Evolutionary conservation across 2,329 filamentous ascomycete genomes (phyloP).

Genomic region (Apiospora rasikravindrae): DNA sequence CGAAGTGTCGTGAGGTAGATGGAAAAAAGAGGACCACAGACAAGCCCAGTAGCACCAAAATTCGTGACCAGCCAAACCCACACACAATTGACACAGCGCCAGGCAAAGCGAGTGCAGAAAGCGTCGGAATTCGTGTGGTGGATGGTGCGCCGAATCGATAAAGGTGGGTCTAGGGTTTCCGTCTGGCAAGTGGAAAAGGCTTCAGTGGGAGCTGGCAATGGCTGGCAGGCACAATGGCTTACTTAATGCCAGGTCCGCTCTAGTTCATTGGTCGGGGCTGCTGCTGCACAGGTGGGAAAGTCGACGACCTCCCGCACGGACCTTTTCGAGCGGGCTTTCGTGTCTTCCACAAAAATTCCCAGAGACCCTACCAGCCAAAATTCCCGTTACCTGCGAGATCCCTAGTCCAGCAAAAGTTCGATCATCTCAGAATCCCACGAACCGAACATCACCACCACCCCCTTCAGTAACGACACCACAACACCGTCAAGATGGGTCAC

Average conservation of each 20-base stretch:
- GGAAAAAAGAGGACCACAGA: conserved; percentile 19
- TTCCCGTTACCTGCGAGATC: conserved; percentile 22
- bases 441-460: conserved; percentile 29
- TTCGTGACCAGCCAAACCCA: conserved; percentile 14
- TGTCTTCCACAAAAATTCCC: conserved; percentile 28
- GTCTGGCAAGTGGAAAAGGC: background rate
- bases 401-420: conserved; percentile 18
- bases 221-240: background rate
- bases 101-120: background rate
- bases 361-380: conserved; percentile 21
- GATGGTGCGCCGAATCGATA: conserved; percentile 7
- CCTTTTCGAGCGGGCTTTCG: background rate
- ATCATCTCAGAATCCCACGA: conserved; percentile 18
- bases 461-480: conserved; percentile 44
- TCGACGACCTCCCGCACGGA: background rate
- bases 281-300: background rate
- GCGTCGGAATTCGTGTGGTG: background rate
- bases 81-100: background rate
- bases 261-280: conserved; percentile 1
- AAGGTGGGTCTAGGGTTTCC: conserved; percentile 20
- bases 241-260: background rate
- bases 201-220: conserved; percentile 10
- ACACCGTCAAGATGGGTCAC: conserved; percentile 79
- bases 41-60: background rate
- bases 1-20: conserved; percentile 11